Base-by-base conservation (phyloP, 2,329 filamentous ascomycete species). In the Pyrenophora teres region DNA sequence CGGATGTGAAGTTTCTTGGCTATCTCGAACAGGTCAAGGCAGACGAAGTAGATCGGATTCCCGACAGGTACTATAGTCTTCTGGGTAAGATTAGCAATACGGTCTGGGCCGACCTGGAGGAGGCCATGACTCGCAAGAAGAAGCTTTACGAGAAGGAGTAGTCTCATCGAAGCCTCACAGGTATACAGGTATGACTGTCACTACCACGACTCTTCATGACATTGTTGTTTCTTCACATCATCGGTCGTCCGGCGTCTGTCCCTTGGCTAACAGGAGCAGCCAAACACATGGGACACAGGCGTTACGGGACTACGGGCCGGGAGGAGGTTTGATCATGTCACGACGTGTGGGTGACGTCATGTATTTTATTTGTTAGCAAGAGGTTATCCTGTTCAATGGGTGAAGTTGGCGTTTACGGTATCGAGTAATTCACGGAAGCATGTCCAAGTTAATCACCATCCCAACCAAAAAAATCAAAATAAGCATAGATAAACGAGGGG, bases 1-100 rank as follows among this genome's bases (percentile, higher is more conserved):
- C 62, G 2, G 78, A 80, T 49, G 60, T 68, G 49, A 73, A 72
- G 39, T 81, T 81, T 49, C 58, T 81, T 33, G 70, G 74, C 47
- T 74, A 76, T 47, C 63, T 81, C 13, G 74, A 72, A 50, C 65
- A 73, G 27, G 68, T 81, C 56, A 76, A 76, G 52, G 76, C 74
- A 2, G 75, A 81, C 48, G 63, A 74, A 15, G 67, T 80, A 9
- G 61, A 74, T 4, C 52, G 41, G 57, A 31, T 50, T 37, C n/a
- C 25, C 40, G 46, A 48, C 7, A 58, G 45, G 5, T 52, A 57
- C 4, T 65, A 63, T 59, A 33, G 41, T n/a, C 19, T 45, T 32
- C 52, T 55, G 15, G 55, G 60, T n/a, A 78, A 77, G 63, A 67
- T 76, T 41, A 57, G 68, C 15, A 40, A 55, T 3, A 31, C 39